phyloP scores from a whole-genome alignment of 768 basidiomycete species.

The Russula lepida region DNA sequence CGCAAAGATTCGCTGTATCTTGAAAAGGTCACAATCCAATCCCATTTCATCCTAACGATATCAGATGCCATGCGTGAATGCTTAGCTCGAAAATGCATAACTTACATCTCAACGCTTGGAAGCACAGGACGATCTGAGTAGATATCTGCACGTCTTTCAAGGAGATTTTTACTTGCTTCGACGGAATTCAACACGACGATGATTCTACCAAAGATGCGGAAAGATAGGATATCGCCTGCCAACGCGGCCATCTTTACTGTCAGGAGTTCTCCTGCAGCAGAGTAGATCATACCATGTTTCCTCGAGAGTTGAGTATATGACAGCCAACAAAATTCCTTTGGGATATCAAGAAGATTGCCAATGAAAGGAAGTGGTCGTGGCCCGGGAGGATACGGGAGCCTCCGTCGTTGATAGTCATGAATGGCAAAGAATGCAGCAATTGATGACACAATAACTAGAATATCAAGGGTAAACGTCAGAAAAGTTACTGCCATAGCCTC shows the following conservation, averaged over 20 bases:
- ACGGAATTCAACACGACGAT: constrained; percentile 43
- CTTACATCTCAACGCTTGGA: constrained; percentile 5
- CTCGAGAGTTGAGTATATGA: background rate
- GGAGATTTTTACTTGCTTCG: constrained; percentile 38
- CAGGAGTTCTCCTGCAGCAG: background rate
- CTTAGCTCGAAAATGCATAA: background rate
- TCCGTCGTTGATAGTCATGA: background rate
- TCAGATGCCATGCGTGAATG: background rate
- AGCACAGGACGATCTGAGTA: constrained; percentile 7
- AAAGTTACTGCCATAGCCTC: background rate
- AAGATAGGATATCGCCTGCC: background rate
- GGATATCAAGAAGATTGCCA: constrained; percentile 9
- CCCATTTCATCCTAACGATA: background rate
- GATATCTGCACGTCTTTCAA: constrained; percentile 45
- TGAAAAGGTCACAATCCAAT: background rate
- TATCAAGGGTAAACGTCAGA: background rate
- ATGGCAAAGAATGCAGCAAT: background rate
- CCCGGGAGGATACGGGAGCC: constrained; percentile 7
- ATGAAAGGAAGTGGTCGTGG: constrained; percentile 4
- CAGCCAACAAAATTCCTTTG: constrained; percentile 7
- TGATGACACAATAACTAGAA: background rate
- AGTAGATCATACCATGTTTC: background rate
- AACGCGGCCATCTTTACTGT: background rate
- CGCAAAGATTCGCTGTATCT: background rate
- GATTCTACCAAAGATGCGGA: constrained; percentile 36